Evolutionary conservation across 129 eudicot genomes (phyloP).

Genomic region (Flaveria bidentis): DNA sequence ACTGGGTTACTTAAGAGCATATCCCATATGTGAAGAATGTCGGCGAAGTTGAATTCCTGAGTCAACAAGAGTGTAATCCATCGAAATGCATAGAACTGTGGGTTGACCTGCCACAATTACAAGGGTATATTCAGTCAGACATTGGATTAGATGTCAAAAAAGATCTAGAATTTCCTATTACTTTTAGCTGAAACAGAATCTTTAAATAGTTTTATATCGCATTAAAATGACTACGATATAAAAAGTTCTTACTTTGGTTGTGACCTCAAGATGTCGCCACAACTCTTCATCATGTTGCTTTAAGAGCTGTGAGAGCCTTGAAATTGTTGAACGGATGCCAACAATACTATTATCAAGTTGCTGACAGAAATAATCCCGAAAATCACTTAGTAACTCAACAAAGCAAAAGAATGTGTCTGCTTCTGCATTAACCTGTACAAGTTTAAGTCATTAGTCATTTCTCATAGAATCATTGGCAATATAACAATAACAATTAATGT

Average conservation of each 20-base stretch:
- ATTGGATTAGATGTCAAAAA: conserved; percentile 10
- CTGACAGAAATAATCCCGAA: conserved; percentile 58
- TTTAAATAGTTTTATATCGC: conserved; percentile 6
- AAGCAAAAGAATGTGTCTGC: conserved; percentile 63
- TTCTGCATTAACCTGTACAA: conserved; percentile 52
- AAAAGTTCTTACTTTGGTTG: conserved; percentile 44
- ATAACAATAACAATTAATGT: background rate
- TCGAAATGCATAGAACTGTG: conserved; percentile 64
- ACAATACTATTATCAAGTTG: conserved; percentile 60
- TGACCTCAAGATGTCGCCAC: conserved; percentile 63
- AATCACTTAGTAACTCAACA: conserved; percentile 47
- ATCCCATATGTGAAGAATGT: conserved; percentile 56
- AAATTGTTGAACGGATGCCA: conserved; percentile 57
- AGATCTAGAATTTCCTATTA: background rate
- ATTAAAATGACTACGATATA: conserved; percentile 4
- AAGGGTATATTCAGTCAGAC: conserved; percentile 25
- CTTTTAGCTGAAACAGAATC: conserved; percentile 22
- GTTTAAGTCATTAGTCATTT: conserved; percentile 6
- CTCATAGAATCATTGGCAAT: background rate
- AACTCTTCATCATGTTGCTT: conserved; percentile 57
- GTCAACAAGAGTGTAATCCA: conserved; percentile 70
- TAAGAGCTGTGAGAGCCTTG: conserved; percentile 46
- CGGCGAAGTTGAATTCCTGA: conserved; percentile 53
- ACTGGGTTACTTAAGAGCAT: conserved; percentile 51
- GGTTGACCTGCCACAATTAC: conserved; percentile 45